A percentile compares a stretch with the other conserved stretches of the same genome.
Evolutionary conservation across 257 asterid species (phyloP).

Genomic region (Solanum neorickii): DNA sequence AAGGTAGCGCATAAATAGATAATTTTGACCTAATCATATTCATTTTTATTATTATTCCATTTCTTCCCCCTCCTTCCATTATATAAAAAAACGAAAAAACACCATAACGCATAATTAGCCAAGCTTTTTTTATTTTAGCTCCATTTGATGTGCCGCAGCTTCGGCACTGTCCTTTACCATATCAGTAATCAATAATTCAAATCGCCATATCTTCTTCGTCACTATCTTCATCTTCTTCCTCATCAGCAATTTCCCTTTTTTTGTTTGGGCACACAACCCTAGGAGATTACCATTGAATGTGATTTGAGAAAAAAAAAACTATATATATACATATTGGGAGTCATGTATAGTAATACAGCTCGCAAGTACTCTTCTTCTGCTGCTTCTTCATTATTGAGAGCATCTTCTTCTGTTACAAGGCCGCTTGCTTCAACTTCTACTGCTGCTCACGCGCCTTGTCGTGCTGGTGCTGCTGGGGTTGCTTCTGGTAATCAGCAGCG

Average conservation of each 20-base stretch:
- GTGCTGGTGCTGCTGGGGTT: background rate
- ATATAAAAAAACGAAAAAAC: background rate
- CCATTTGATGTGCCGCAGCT: conserved; percentile 8
- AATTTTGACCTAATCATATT: background rate
- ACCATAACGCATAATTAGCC: background rate
- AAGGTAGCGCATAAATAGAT: background rate
- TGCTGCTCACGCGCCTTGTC: background rate
- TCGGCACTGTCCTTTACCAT: background rate
- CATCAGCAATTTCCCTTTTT: background rate
- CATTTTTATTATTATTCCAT: background rate
- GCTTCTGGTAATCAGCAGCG: conserved; percentile 28
- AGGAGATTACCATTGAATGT: conserved; percentile 2
- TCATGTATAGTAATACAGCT: conserved; percentile 1
- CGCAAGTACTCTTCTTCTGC: conserved; percentile 23
- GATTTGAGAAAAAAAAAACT: background rate
- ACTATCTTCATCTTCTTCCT: background rate
- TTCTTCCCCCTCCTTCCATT: background rate
- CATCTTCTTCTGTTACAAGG: conserved; percentile 27
- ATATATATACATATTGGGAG: background rate
- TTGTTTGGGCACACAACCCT: conserved; percentile 31
- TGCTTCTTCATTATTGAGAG: conserved; percentile 51
- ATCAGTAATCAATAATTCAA: background rate
- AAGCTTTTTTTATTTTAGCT: background rate
- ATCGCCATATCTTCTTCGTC: background rate
- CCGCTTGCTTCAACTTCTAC: background rate